Evolutionary conservation across 306 rosid genomes (phyloP), one percentile per base, ranked within the genome.

Genomic region (Adenanthera pavonina): DNA sequence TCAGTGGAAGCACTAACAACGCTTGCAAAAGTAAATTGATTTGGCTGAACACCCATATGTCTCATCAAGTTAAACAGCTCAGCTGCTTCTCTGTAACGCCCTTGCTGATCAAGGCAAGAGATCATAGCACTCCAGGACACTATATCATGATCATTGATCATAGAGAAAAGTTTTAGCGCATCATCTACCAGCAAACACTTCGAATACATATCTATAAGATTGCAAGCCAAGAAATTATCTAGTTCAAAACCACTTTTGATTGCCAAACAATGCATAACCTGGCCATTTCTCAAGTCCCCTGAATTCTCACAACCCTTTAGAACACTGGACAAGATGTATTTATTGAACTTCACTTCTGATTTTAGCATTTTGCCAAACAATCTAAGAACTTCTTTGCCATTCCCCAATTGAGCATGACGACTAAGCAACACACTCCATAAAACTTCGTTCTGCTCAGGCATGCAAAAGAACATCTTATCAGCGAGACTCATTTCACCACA

Each of bases 51-150:
- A 71, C 81, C 82, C 2, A 62, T 59, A 44, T 34, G 62, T 70
- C 84, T 80, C 87, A 84, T 84, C 59, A 52, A 19, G 52, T 59
- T 53, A 84, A 84, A 84, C 73, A 84, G 49, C 70, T 84, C 49
- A 54, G 75, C 70, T 5, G 82, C 87, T 80, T 84, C 84, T 69
- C 11, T 41, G 76, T 81, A 25, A 61, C 71, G 82, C 33, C 87
- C 82, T 53, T 84, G 84, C 54, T 80, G 84, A 70, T 84, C 79
- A 62, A 84, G 79, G 82, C 87, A 76, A 64, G 84, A n/a, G 20
- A 84, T 80, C 79, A 84, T 84, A 7, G 87, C 75, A 84, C 87
- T 84, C 81, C 84, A 84, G 4, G 84, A 77, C 61, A 84, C 87
- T 35, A 84, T 84, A 80, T 84, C 87, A 70, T 81, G 87, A 72